A percentile compares a stretch with the other conserved stretches of the same genome.
Conservation (phyloP, 1,284 basidiomycete genomes). For the Leccinum fallax region DNA sequence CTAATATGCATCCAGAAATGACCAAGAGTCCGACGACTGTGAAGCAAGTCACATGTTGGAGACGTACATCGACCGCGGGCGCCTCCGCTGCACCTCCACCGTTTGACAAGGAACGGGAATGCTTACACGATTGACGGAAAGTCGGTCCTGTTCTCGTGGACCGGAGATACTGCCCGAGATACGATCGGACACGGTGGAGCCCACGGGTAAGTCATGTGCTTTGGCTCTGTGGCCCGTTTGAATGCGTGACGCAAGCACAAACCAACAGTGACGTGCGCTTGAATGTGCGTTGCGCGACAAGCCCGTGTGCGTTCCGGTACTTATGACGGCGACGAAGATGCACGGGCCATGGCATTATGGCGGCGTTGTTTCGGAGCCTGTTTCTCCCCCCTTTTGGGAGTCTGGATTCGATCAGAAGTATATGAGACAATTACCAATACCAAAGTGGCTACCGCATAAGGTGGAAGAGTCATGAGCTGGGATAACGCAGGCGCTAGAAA, state of each 20-base stretch:
- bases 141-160: background rate
- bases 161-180: constrained; percentile 13
- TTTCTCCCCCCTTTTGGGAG: background rate
- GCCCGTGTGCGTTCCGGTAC: background rate
- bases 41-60: background rate
- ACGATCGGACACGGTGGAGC: background rate
- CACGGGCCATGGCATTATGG: background rate
- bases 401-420: constrained; percentile 70
- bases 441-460: constrained; percentile 73
- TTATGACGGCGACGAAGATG: constrained; percentile 1
- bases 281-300: background rate
- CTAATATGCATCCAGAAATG: constrained; percentile 49
- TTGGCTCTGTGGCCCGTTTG: background rate
- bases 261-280: background rate
- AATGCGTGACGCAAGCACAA: background rate
- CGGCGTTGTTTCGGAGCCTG: constrained; percentile 1
- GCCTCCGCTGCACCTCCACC: background rate
- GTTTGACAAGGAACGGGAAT: constrained; percentile 1
- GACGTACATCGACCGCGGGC: background rate
- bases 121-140: background rate
- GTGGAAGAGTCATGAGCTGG: constrained; percentile 78
- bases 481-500: constrained; percentile 54
- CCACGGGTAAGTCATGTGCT: constrained; percentile 1
- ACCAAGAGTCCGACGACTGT: constrained; percentile 63
- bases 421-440: constrained; percentile 65